phyloP scores from a whole-genome alignment of 257 asterid genomes.

The Solanum infundibuliforme region DNA sequence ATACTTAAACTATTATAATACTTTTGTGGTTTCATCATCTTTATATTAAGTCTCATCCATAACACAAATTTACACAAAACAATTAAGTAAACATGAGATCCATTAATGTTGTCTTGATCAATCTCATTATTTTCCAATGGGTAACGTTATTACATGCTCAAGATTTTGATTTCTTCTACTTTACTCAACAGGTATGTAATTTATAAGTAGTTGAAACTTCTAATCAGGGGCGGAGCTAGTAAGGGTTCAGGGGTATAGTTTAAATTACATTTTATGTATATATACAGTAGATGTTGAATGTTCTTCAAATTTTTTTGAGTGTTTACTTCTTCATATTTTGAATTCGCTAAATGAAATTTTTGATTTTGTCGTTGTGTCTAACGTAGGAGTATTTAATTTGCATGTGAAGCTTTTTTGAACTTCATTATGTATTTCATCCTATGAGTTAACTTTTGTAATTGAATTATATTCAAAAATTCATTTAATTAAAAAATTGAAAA shows the following conservation, averaged over 20 bases:
- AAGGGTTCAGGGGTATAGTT: not conserved
- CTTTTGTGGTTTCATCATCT: not conserved
- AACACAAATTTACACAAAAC: not conserved
- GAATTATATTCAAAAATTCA: no score
- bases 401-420: no score
- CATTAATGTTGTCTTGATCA: not conserved
- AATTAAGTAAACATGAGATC: not conserved
- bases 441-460: no score
- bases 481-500: no score
- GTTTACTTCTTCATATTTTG: no score
- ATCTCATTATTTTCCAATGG: conserved; percentile 20
- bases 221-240: not conserved
- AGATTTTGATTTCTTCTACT: conserved; percentile 35
- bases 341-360: no score
- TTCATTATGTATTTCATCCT: no score
- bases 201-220: not conserved
- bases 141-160: conserved; percentile 14
- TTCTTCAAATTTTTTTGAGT: no score
- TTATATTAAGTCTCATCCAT: not conserved
- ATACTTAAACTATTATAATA: not conserved
- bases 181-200: conserved; percentile 48
- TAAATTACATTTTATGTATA: not conserved
- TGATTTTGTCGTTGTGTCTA: no score
- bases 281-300: not conserved
- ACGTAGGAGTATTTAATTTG: no score